A percentile compares a stretch with the other conserved stretches of the same genome.
These are phyloP conservation scores for Ogataea dorogensis DNA, from an alignment of 805 yeast species.

Conservation along the genomic window DNA sequence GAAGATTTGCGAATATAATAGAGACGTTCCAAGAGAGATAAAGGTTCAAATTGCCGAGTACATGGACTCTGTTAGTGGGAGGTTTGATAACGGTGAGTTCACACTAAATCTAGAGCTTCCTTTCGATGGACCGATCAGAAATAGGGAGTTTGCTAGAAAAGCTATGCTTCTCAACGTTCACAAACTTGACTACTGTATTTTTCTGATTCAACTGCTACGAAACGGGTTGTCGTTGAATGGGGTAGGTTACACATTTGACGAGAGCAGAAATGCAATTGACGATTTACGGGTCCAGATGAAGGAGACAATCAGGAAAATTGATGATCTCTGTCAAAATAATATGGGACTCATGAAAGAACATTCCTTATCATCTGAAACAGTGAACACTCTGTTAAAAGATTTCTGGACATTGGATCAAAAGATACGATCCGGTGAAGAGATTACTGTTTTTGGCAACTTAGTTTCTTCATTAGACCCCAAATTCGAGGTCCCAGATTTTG, in stretches of 20 bases:
- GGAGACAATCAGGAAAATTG: conserved; percentile 1
- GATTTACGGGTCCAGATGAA: not conserved
- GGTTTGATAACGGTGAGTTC: conserved; percentile 7
- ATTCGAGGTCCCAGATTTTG: not conserved
- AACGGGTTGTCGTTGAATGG: conserved; percentile 10
- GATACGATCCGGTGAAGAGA: conserved; percentile 7
- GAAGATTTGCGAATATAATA: conserved; percentile 6
- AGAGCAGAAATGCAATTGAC: not conserved
- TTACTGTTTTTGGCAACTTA: conserved; percentile 2
- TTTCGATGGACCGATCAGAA: conserved; percentile 6
- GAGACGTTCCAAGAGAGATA: conserved; percentile 5
- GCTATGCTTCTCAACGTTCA: not conserved
- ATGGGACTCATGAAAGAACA: conserved; percentile 8
- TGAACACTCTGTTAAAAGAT: conserved; percentile 1
- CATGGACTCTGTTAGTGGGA: conserved; percentile 7
- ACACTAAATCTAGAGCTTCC: conserved; percentile 2
- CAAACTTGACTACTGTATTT: conserved; percentile 4
- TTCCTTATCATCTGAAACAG: not conserved
- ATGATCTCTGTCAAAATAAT: conserved; percentile 1
- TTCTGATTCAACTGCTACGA: conserved; percentile 2
- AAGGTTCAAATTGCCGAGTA: conserved; percentile 2
- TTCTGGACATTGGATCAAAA: conserved; percentile 1
- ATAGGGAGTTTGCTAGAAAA: conserved; percentile 6
- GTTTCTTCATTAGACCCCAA: not conserved
- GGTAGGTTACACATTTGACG: not conserved